Evolutionary conservation across 2,329 filamentous ascomycete genomes (phyloP).

Genomic region (Daldinia sp.): DNA sequence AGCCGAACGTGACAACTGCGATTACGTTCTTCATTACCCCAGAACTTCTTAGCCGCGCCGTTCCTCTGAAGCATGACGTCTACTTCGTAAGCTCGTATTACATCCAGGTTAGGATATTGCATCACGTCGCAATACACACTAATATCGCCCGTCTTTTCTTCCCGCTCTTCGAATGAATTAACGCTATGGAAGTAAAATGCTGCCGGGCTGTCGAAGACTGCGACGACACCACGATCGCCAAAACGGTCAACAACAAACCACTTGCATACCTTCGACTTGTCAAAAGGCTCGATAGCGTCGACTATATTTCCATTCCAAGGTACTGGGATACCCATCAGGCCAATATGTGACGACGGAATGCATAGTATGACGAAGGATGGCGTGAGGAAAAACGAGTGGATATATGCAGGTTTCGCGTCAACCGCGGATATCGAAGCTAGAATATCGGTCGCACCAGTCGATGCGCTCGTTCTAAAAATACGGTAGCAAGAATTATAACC

Average conservation of each 20-base stretch:
- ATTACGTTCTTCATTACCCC: constrained; percentile 51
- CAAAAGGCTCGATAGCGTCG: constrained; percentile 72
- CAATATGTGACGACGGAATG: constrained; percentile 72
- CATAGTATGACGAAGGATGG: constrained; percentile 76
- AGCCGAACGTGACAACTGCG: constrained; percentile 51
- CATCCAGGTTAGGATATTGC: constrained; percentile 69
- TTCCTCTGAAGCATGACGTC: constrained; percentile 68
- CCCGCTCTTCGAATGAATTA: constrained; percentile 75
- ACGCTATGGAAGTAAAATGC: constrained; percentile 83
- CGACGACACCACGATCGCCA: constrained; percentile 69
- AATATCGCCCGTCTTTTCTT: constrained; percentile 47
- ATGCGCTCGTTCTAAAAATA: constrained; percentile 70
- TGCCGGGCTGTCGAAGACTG: constrained; percentile 70
- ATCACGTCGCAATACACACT: constrained; percentile 72
- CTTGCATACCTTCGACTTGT: constrained; percentile 61
- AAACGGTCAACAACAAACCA: constrained; percentile 81
- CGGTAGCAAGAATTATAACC: constrained; percentile 68
- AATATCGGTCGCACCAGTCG: constrained; percentile 72
- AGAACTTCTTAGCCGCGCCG: constrained; percentile 54
- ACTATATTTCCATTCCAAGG: constrained; percentile 72
- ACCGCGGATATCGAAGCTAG: constrained; percentile 69
- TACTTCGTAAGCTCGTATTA: constrained; percentile 74
- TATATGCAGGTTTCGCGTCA: constrained; percentile 68
- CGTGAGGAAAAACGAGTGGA: constrained; percentile 84
- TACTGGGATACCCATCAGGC: constrained; percentile 65